Evolutionary conservation across 1,139 yeast species (phyloP), one percentile per base, ranked within the genome.

Genomic region (Candida buenavistaensis): DNA sequence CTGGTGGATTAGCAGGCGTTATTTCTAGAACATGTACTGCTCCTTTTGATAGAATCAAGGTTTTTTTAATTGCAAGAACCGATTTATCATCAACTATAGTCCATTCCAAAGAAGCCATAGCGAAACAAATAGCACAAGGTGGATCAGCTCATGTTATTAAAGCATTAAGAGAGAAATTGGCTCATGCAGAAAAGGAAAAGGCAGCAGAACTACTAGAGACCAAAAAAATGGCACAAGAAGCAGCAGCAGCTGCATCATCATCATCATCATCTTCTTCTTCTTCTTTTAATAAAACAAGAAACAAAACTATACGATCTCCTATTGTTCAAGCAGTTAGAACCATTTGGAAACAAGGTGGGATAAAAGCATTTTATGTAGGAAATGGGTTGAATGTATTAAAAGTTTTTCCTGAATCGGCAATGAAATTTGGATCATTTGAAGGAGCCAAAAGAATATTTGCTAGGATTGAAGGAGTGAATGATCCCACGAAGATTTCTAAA

Each of bases 1-100:
- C 97, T 1, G 98, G 98, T 23, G 98, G 98, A 0, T 61, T 90
- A 21, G 86, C 97, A 0, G 98, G 98, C 2, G 98, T 92, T 5
- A 84, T 92, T 4, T 88, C 97, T n/a, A 78, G 98, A 62, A 89
- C 97, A 0, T 84, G 95, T 51, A 92, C 98, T 0, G 98, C 98
- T 0, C 98, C 98, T 9, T 87, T 92, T 50, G 98, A 92, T 58
- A 75, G 98, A 57, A 77, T 92, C 16, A 92, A 92, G 55, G 97
- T 92, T 13, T 92, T 87, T 50, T 67, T 92, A 38, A 92, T 92
- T 53, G 97, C 98, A 2, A 77, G 96, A 56, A 82, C 96, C 0
- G 96, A 89, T 48, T 64, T 84, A 33, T 69, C 85, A 0, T 81
- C 89, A 2, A 82, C 87, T 0, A 65, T 82, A 4, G 59, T 83